Percentiles rank a stretch among this genome's conserved stretches.
Evolutionary conservation across 1,284 basidiomycete species (phyloP).

Genomic region (Cutaneotrichosporon sp.): DNA sequence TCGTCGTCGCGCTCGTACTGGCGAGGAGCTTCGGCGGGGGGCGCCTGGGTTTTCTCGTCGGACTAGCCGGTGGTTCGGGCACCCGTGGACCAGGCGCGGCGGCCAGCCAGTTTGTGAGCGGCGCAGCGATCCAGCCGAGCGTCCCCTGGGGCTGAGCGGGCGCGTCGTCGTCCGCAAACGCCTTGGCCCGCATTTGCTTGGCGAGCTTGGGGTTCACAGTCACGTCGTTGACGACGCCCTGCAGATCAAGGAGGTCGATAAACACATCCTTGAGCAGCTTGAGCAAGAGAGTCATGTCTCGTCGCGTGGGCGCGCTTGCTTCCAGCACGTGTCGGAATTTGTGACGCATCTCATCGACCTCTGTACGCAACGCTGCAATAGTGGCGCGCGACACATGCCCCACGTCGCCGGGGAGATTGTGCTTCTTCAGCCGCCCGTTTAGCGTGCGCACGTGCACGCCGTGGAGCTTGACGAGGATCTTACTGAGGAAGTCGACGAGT

Average conservation of each 20-base stretch:
- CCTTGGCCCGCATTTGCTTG: slow-evolving; percentile 59
- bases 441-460: slow-evolving; percentile 84
- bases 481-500: slow-evolving; percentile 54
- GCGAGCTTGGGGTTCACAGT: slow-evolving; percentile 80
- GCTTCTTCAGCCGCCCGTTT: slow-evolving; percentile 82
- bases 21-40: slow-evolving; percentile 68
- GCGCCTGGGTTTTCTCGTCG: slow-evolving; percentile 30
- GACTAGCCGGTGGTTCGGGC: slow-evolving; percentile 6
- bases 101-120: slow-evolving; percentile 48
- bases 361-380: slow-evolving; percentile 67
- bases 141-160: slow-evolving; percentile 38
- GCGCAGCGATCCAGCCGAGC: slow-evolving; percentile 65
- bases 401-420: slow-evolving; percentile 77
- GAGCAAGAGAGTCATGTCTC: slow-evolving; percentile 77
- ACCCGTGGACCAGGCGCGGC: slow-evolving; percentile 31
- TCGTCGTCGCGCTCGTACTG: slow-evolving; percentile 74
- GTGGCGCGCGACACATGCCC: slow-evolving; percentile 81
- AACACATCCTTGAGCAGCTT: slow-evolving; percentile 82
- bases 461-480: slow-evolving; percentile 64
- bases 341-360: slow-evolving; percentile 64
- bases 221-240: slow-evolving; percentile 80
- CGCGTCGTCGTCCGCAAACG: slow-evolving; percentile 53
- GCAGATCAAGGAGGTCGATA: slow-evolving; percentile 72
- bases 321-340: slow-evolving; percentile 66
- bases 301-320: slow-evolving; percentile 62